Base-by-base conservation (phyloP, 1,139 yeast species). In the Pichia kudriavzevii region DNA sequence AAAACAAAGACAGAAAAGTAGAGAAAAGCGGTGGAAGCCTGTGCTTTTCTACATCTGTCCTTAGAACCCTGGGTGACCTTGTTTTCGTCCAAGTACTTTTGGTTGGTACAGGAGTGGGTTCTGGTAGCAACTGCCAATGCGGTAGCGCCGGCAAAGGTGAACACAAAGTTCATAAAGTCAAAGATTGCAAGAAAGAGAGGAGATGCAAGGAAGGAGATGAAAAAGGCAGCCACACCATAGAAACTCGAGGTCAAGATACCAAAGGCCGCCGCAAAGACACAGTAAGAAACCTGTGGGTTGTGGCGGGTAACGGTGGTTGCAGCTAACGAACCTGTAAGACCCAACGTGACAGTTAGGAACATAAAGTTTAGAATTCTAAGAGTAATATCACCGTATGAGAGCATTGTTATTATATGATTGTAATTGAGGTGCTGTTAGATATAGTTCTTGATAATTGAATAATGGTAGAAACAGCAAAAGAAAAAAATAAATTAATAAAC, bases 31-130 rank as follows among this genome's bases (percentile, higher is more conserved):
- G 74, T 74, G 26, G 84, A 66, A 45, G 94, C 94, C 70, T 91
- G 97, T 41, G 94, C 91, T 68, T 83, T 79, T 72, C 96, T 84
- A 70, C 98, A 91, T 70, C 96, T 77, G 52, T 74, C 80, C 20
- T 64, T 49, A 30, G 79, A 69, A 48, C 94, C 94, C 66, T 84
- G 88, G 46, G 80, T 61, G 48, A 87, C 72, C 45, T 61, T 64
- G 71, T 88, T 85, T 49, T 48, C 30, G 49, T 75, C 67, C 48
- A 85, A 45, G 70, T 84, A 87, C 38, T 39, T 47, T 43, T 67
- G 48, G 75, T 85, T 82, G 49, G 64, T 41, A 71, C 98, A 91
- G 31, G 94, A 80, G 72, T 87, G 95, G 44, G 69, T 72, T 61
- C 85, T 75, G 59, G 82, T 78, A 52, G 79, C 93, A 46, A 87